Conservation (phyloP, 306 rosid genomes). For the Vigna radiata region DNA sequence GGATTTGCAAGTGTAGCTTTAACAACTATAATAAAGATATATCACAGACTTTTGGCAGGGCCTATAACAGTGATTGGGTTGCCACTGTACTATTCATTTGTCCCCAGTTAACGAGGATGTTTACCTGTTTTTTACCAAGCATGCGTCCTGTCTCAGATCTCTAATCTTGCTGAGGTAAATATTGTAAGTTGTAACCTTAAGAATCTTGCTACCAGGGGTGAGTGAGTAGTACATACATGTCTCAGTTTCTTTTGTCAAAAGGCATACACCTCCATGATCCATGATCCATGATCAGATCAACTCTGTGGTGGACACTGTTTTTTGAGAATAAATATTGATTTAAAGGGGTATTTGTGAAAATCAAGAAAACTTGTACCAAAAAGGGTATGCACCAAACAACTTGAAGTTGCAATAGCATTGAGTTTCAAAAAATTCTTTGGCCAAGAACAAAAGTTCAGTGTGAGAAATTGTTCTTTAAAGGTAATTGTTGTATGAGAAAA, state of each 20-base stretch:
- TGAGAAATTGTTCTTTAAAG: neutral
- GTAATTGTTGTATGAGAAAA: too few relatives aligned
- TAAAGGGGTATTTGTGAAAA: neutral
- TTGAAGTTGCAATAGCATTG: neutral
- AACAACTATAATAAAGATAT: conserved; percentile 16
- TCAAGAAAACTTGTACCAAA: neutral
- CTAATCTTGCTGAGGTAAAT: neutral
- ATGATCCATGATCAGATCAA: conserved; percentile 2
- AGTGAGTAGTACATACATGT: conserved; percentile 5
- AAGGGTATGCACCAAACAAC: neutral
- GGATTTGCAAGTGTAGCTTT: conserved; percentile 31
- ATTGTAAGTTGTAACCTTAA: conserved; percentile 14
- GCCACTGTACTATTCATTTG: conserved; percentile 32
- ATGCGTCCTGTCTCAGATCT: conserved; percentile 22
- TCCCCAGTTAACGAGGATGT: conserved; percentile 19
- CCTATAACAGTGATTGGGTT: conserved; percentile 35
- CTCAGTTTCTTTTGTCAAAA: conserved; percentile 29
- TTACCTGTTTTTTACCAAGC: conserved; percentile 37
- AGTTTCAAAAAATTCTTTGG: neutral
- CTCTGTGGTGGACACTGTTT: conserved; percentile 18
- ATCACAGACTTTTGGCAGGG: conserved; percentile 34
- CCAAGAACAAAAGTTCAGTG: conserved; percentile 3
- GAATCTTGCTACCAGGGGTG: neutral
- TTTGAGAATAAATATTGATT: conserved; percentile 6
- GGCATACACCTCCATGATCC: conserved; percentile 23